These are phyloP conservation scores for Eudorina sp. DNA, from an alignment of 139 green algal genomes.

Conservation along the genomic window DNA sequence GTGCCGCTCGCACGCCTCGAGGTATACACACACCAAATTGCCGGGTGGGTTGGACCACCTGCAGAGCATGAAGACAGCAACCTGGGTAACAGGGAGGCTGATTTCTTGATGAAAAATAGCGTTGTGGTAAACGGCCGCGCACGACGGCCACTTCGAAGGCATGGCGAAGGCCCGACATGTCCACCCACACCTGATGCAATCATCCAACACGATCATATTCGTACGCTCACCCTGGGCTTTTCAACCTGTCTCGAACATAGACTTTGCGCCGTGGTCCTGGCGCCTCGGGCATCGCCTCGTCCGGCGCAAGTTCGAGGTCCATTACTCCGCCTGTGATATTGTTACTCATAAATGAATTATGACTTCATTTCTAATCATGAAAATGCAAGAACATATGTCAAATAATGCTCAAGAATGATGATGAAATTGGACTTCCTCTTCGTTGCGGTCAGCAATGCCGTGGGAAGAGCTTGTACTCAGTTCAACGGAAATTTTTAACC, in stretches of 20 bases:
- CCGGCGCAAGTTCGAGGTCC: conserved; percentile 27
- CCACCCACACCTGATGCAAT: not conserved
- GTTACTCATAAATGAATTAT: not conserved
- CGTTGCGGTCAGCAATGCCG: no score
- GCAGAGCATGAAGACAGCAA: not conserved
- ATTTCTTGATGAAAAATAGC: no score
- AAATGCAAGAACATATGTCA: not conserved
- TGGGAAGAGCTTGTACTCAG: no score
- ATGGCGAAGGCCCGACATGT: conserved; percentile 6
- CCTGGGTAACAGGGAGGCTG: no score
- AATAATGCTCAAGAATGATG: no score
- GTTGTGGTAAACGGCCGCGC: not conserved
- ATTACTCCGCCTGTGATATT: not conserved
- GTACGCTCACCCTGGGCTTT: not conserved
- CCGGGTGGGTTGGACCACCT: conserved; percentile 22
- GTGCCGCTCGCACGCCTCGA: conserved; percentile 35
- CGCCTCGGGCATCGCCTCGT: conserved; percentile 11
- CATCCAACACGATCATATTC: no score
- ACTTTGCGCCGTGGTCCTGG: not conserved
- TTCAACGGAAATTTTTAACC: no score
- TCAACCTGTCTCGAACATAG: not conserved
- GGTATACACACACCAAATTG: conserved; percentile 17
- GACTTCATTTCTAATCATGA: not conserved
- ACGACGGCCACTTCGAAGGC: not conserved
- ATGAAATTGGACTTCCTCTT: no score